Evolutionary conservation across 2,329 filamentous ascomycete genomes (phyloP), one percentile per base, ranked within the genome.

Genomic region (Colletotrichum higginsianum): DNA sequence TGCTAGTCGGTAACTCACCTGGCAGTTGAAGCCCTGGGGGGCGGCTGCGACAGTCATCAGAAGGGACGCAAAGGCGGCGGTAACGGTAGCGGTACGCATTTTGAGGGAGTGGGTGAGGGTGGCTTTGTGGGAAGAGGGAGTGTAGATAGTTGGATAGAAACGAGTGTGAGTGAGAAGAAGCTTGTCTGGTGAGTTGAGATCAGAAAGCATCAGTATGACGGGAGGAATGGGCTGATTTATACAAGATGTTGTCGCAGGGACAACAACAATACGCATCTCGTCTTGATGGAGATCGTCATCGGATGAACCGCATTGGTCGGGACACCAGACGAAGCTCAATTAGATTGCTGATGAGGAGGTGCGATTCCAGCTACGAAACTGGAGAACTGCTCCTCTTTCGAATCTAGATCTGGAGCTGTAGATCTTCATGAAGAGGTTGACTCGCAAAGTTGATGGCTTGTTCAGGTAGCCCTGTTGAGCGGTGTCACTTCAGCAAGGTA

Each of bases 1-100:
- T 23, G 15, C 38, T 56, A 26, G 23, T 47, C 38, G 16, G 18
- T 30, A 23, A n/a, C 50, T 38, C 4, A 64, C 61, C 50, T 64
- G 46, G 61, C 61, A 56, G 50, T 46, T 56, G 61, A 64, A 64
- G 61, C 61, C 61, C 40, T 64, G 61, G 13, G 61, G 35, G 47
- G 55, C 61, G 23, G 61, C 61, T n/a, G 35, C 50, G n/a, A 21
- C 38, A 21, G 50, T 38, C 61, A 55, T 64, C 15, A 46, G 18
- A 47, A 64, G 49, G 61, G 61, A 46, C 7, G 40, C 49, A 13
- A 53, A 23, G 38, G 44, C 21, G 49, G 50, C 40, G 50, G 61
- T 38, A 23, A 64, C 21, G 23, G 61, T 56, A 1, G 61, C 40
- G 13, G 61, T 26, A 21, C 49, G 50, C 50, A 56, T 64, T 56